Evolutionary conservation across 2,329 filamentous ascomycete genomes (phyloP).

Genomic region (Aspergillus ochraceus): DNA sequence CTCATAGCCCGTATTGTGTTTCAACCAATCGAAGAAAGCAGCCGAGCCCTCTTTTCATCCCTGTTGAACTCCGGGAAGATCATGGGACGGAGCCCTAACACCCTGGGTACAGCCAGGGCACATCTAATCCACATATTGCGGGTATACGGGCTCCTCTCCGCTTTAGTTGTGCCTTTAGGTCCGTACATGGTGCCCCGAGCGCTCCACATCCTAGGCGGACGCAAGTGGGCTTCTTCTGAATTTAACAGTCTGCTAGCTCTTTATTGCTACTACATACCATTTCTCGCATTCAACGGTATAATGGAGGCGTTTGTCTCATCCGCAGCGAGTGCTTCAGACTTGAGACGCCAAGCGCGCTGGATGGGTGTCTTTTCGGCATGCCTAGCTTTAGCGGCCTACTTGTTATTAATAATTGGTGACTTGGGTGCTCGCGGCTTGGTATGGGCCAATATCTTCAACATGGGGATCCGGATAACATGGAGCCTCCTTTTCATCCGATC

Average conservation of each 20-base stretch:
- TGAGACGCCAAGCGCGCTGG: conserved; percentile 75
- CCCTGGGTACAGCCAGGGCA: conserved; percentile 29
- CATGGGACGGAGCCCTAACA: conserved; percentile 16
- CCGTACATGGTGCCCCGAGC: conserved; percentile 73
- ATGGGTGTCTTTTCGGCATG: conserved; percentile 79
- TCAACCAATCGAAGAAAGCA: conserved; percentile 93
- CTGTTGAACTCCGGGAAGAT: conserved; percentile 56
- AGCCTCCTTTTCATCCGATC: conserved; percentile 68
- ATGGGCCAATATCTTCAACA: conserved; percentile 84
- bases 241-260: conserved; percentile 71
- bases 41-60: conserved; percentile 83
- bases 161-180: conserved; percentile 68
- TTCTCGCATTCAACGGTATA: conserved; percentile 88
- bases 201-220: conserved; percentile 73
- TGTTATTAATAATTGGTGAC: conserved; percentile 68
- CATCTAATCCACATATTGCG: conserved; percentile 57
- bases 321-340: conserved; percentile 72
- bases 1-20: conserved; percentile 85
- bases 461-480: conserved; percentile 82
- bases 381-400: conserved; percentile 73
- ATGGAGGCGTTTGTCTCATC: conserved; percentile 90
- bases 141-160: conserved; percentile 72
- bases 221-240: conserved; percentile 71
- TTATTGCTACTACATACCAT: conserved; percentile 91
- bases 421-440: conserved; percentile 80